Base-by-base conservation (phyloP, 2,329 filamentous ascomycete genomes). In the Coniochaeta prunicola region DNA sequence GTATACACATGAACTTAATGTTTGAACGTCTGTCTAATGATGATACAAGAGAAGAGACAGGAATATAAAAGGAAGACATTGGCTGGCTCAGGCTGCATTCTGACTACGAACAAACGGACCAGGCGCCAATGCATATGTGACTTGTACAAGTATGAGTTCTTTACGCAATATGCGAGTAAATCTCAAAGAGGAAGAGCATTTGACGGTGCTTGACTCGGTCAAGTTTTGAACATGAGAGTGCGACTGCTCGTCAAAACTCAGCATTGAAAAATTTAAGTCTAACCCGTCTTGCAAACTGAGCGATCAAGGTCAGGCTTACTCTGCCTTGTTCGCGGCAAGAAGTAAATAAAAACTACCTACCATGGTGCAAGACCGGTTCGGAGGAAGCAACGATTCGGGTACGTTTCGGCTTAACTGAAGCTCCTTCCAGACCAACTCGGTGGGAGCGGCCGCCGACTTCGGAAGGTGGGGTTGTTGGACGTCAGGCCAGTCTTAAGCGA, bases 401-500 rank as follows among this genome's bases (percentile, higher is more conserved):
- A 10, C 24, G 24, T 28, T 5, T 50, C 45, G 13, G 24, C 45
- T 50, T n/a, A 12, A 28, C 24, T 15, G 13, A 12, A 45, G 24
- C 45, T 50, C 45, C 45, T 28, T 30, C 45, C 45, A 8, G 12
- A 17, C 24, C 13, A 28, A 4, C 45, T 50, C 45, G 45, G 45
- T 12, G 24, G 45, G 24, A 50, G 31, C 30, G 15, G 28, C 42
- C 67, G 72, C 70, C 71, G 71, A 73, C 70, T 62, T 73, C 71
- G 71, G 72, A 71, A 71, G 69, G 68, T 66, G 67, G 71, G 73
- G 70, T 65, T 63, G 60, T 28, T 48, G 10, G 21, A 28, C 4
- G n/a, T 45, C 40, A 30, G 45, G 17, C 36, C 45, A n/a, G 10
- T 50, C 12, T 15, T 6, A 50, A 4, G 3, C n/a, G n/a, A 30